A percentile compares a stretch with the other conserved stretches of the same genome.
phyloP scores from a whole-genome alignment of 345 rosid genomes.

The Ailanthus altissimus region DNA sequence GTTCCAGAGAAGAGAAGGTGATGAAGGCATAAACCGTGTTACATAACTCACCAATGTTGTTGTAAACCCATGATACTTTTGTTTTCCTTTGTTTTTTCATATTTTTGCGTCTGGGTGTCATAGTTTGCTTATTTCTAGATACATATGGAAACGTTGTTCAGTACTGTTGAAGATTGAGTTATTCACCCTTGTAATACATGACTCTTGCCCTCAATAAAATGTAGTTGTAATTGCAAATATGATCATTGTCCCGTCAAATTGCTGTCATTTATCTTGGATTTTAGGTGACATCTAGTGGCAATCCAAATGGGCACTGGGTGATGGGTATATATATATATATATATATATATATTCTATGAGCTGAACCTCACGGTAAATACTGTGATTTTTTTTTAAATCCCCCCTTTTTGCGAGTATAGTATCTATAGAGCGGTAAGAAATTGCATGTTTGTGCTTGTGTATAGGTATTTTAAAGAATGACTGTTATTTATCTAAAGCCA shows the following conservation, averaged over 20 bases:
- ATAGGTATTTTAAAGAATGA: no score
- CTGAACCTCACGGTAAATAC: neutral
- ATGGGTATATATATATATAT: no score
- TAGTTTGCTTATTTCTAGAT: neutral
- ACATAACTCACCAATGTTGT: slow-evolving; percentile 12
- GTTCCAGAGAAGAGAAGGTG: neutral
- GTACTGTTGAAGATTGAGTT: neutral
- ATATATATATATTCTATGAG: neutral
- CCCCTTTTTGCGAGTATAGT: no score
- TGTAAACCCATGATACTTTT: slow-evolving; percentile 17
- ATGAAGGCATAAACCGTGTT: neutral
- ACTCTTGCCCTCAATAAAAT: neutral
- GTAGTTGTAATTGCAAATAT: neutral
- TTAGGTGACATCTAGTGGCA: slow-evolving; percentile 12
- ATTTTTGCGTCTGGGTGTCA: neutral
- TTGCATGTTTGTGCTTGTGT: no score
- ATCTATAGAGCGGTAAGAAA: no score
- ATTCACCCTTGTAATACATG: neutral
- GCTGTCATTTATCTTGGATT: neutral
- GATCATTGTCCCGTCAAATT: neutral
- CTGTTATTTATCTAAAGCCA: no score
- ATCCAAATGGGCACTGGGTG: neutral
- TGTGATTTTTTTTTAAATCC: no score
- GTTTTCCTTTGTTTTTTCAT: neutral
- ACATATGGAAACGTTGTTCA: neutral